These are phyloP conservation scores for Lachnellula arida DNA, from an alignment of 2,329 filamentous ascomycete genomes.

Conservation along the genomic window DNA sequence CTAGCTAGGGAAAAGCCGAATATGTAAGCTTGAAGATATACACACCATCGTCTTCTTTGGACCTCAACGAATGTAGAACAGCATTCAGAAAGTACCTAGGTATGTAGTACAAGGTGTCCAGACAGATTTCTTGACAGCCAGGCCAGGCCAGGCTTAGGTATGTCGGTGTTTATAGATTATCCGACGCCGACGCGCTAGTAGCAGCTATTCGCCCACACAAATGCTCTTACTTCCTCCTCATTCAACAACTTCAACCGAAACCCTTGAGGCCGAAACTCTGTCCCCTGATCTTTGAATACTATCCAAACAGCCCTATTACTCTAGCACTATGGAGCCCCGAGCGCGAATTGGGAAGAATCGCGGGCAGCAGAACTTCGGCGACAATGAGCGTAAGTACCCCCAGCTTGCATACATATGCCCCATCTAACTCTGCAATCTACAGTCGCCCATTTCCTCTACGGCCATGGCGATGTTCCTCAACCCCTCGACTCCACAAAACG, in stretches of 20 bases:
- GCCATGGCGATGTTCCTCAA: conserved; percentile 71
- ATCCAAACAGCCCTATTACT: background rate
- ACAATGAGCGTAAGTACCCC: conserved; percentile 58
- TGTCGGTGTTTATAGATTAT: background rate
- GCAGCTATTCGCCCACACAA: too few relatives aligned
- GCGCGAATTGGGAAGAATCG: conserved; percentile 76
- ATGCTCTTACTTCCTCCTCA: too few relatives aligned
- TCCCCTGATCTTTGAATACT: too few relatives aligned
- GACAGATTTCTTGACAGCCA: background rate
- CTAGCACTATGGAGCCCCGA: conserved; percentile 60
- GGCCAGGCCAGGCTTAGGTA: background rate
- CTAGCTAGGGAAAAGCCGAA: background rate
- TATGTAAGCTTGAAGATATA: background rate
- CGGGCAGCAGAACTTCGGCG: conserved; percentile 75
- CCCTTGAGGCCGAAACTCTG: too few relatives aligned
- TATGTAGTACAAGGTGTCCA: background rate
- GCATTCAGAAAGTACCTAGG: too few relatives aligned
- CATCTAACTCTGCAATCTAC: conserved; percentile 11
- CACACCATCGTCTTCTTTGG: conserved; percentile 15
- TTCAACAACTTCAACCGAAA: too few relatives aligned
- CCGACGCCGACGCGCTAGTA: background rate
- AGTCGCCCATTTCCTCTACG: conserved; percentile 73
- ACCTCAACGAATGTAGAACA: background rate
- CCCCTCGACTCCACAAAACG: conserved; percentile 81
- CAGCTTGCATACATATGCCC: background rate